Evolutionary conservation across 2,329 filamentous ascomycete genomes (phyloP), one percentile per base, ranked within the genome.

Genomic region (Biscogniauxia marginata): DNA sequence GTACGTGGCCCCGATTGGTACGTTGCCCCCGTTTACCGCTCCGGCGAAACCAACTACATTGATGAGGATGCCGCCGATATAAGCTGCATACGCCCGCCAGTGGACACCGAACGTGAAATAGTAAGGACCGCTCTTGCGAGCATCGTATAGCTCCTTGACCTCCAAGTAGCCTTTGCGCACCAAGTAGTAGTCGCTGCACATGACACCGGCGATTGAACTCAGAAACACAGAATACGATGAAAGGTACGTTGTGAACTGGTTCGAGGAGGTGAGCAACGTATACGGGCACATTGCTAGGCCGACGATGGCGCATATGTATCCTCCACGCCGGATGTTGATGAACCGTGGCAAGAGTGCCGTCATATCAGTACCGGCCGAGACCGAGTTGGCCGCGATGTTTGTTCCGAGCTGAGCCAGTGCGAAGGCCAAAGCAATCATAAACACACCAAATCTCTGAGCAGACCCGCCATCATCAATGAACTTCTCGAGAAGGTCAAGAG

Each of bases 181-280:
- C 54, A 89, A 60, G 73, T 96, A 97, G 77, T 97, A 97, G 73
- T 97, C 93, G 64, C 81, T 84, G 58, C 92, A 79, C 76, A 96
- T 95, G 61, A 96, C 91, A n/a, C 93, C 93, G 0, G 91, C 92
- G 60, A 97, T 96, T 46, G 89, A 91, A 57, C 89, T 93, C n/a
- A 97, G 82, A 75, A 97, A 97, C 55, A 97, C 91, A 3, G 89
- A 92, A 77, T 96, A 96, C 1, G 93, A 89, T 0, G 90, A 95
- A 0, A 97, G 84, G 70, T 96, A 96, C 3, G 90, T 96, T 0
- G 90, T 95, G 77, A 96, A 96, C 73, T 88, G 86, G 77, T 93
- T 96, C 46, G 84, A 84, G 46, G 79, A 78, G 1, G 82, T 85
- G 7, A 96, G 83, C 0, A 96, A 82, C 58, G 90, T 89, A 84